Evolutionary conservation across 305 asterid genomes (phyloP).

Genomic region (Fraxinus latifolia): DNA sequence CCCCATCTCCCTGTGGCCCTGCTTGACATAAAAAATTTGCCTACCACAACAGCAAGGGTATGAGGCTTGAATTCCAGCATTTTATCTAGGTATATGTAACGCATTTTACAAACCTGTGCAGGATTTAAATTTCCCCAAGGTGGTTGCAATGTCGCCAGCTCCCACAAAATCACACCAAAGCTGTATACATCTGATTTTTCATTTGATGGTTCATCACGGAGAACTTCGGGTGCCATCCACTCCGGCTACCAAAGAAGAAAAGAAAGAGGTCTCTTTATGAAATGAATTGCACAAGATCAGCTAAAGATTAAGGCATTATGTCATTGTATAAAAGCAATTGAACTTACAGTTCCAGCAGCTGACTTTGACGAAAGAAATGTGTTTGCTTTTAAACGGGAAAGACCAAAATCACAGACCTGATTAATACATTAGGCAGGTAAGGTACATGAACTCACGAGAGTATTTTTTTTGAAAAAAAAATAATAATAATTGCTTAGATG

Average conservation of each 20-base stretch:
- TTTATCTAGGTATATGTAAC: background rate
- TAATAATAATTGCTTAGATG: background rate
- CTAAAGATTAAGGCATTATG: slow-evolving; percentile 18
- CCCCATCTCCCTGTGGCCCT: background rate
- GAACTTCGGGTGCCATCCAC: slow-evolving; percentile 72
- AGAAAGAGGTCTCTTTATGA: background rate
- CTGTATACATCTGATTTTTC: slow-evolving; percentile 61
- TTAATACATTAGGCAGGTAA: slow-evolving; percentile 27
- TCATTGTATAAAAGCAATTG: slow-evolving; percentile 13
- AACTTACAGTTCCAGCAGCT: slow-evolving; percentile 98
- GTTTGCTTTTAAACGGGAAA: slow-evolving; percentile 90
- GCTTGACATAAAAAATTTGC: background rate
- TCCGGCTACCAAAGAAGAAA: slow-evolving; percentile 37
- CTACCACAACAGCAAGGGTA: background rate
- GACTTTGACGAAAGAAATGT: slow-evolving; percentile 97
- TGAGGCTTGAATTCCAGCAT: slow-evolving; percentile 1
- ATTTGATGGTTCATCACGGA: slow-evolving; percentile 58
- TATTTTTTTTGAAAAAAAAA: background rate
- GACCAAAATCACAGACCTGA: slow-evolving; percentile 99
- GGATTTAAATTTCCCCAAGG: slow-evolving; percentile 56
- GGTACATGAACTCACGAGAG: background rate
- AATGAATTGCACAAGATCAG: slow-evolving; percentile 10
- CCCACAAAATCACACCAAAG: slow-evolving; percentile 60
- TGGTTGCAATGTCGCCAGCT: slow-evolving; percentile 50
- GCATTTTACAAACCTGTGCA: slow-evolving; percentile 43